Evolutionary conservation across 164 flowering plant genomes (phyloP).

Genomic region (Warburgia ugandensis): DNA sequence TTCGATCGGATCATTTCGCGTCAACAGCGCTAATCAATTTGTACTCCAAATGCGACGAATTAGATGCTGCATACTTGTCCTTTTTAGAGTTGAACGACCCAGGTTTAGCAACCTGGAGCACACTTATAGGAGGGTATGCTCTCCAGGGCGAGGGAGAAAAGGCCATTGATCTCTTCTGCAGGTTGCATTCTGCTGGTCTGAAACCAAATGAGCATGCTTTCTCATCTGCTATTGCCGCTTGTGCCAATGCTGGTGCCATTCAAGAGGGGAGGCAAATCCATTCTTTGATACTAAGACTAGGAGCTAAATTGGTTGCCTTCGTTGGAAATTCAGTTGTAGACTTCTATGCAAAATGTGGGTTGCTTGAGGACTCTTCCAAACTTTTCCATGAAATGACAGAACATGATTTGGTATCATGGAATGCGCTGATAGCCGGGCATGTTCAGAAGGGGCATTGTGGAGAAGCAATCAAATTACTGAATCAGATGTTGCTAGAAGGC

Average conservation of each 20-base stretch:
- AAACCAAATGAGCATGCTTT: conserved; percentile 33
- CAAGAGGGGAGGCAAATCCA: conserved; percentile 35
- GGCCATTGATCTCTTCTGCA: conserved; percentile 28
- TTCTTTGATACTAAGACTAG: conserved; percentile 20
- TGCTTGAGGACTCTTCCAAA: conserved; percentile 22
- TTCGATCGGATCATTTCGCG: conserved; percentile 26
- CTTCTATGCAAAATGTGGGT: conserved; percentile 28
- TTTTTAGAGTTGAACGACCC: conserved; percentile 23
- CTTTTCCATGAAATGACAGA: conserved; percentile 21
- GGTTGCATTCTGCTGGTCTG: conserved; percentile 23
- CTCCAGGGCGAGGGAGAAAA: conserved; percentile 22
- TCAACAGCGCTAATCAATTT: conserved; percentile 27
- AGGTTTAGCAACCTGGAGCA: conserved; percentile 32
- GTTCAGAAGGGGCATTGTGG: conserved; percentile 16
- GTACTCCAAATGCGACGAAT: conserved; percentile 31
- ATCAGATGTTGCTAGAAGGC: conserved; percentile 22
- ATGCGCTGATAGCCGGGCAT: conserved; percentile 29
- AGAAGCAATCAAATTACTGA: conserved; percentile 19
- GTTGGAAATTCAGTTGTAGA: conserved; percentile 34
- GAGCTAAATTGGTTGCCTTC: conserved; percentile 15
- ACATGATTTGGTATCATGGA: conserved; percentile 33
- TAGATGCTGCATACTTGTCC: conserved; percentile 20
- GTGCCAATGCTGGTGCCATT: conserved; percentile 12
- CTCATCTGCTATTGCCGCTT: conserved; percentile 33
- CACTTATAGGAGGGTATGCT: conserved; percentile 34